These are phyloP conservation scores for Collybia mongolica DNA, from an alignment of 768 basidiomycete genomes.

Conservation along the genomic window DNA sequence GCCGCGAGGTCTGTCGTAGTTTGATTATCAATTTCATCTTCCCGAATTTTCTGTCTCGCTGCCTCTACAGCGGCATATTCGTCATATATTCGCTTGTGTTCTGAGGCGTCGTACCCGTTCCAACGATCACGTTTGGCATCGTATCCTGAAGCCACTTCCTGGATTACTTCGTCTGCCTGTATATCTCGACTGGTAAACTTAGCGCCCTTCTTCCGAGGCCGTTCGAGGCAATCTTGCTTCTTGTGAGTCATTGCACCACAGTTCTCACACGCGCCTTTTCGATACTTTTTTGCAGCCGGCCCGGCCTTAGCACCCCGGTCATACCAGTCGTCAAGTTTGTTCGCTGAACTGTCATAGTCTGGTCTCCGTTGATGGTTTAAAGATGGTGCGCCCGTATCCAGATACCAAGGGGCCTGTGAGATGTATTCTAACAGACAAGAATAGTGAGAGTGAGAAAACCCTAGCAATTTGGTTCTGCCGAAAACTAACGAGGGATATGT, in stretches of 20 bases:
- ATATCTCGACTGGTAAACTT: constrained; percentile 91
- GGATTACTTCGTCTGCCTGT: constrained; percentile 86
- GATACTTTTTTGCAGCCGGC: constrained; percentile 93
- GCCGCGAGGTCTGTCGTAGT: constrained; percentile 90
- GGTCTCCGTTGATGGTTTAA: constrained; percentile 91
- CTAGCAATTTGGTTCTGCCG: constrained; percentile 4
- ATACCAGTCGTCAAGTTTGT: constrained; percentile 89
- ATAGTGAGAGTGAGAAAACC: background rate
- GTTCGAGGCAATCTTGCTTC: constrained; percentile 88
- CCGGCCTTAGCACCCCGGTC: constrained; percentile 82
- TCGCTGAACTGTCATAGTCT: constrained; percentile 53
- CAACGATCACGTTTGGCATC: constrained; percentile 96
- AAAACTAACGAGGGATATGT: constrained; percentile 88
- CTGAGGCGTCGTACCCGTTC: constrained; percentile 95
- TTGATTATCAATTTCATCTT: constrained; percentile 98
- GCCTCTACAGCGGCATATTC: constrained; percentile 94
- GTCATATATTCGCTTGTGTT: constrained; percentile 85
- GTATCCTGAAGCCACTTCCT: constrained; percentile 74
- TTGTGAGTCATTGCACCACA: constrained; percentile 97
- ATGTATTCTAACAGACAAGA: constrained; percentile 73
- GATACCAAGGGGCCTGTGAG: constrained; percentile 98
- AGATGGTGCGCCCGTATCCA: constrained; percentile 91
- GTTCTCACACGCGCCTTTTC: constrained; percentile 98
- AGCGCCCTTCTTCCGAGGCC: constrained; percentile 94
- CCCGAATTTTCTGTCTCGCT: constrained; percentile 85